These are phyloP conservation scores for Calonectria pteridis DNA, from an alignment of 2,329 filamentous ascomycete genomes.

Conservation along the genomic window DNA sequence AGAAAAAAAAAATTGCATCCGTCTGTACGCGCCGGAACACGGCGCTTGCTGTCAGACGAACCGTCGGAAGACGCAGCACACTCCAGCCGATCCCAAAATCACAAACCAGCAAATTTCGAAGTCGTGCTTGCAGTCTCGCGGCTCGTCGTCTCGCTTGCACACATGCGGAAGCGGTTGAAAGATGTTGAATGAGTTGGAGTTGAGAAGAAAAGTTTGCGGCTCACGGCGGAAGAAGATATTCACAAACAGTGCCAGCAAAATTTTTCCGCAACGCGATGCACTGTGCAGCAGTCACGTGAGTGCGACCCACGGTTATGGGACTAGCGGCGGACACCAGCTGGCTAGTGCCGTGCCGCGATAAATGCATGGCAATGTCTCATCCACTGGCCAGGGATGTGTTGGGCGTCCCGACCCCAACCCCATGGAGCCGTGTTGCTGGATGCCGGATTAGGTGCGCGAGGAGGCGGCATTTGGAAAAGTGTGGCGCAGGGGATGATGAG, in stretches of 20 bases:
- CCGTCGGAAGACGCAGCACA: background rate
- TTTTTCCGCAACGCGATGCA: constrained; percentile 39
- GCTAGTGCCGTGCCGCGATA: constrained; percentile 40
- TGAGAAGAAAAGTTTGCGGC: constrained; percentile 32
- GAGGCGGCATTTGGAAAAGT: constrained; percentile 18
- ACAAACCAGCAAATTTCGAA: constrained; percentile 29
- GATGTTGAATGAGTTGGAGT: constrained; percentile 32
- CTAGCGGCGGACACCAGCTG: constrained; percentile 37
- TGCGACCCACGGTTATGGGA: constrained; percentile 11
- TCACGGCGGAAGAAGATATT: constrained; percentile 48
- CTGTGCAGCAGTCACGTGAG: constrained; percentile 45
- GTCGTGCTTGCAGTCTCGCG: constrained; percentile 22
- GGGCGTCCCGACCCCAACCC: background rate
- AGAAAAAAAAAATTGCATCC: constrained; percentile 22
- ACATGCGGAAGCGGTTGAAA: constrained; percentile 24
- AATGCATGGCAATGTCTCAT: constrained; percentile 40
- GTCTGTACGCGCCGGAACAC: constrained; percentile 17
- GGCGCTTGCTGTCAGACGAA: constrained; percentile 18
- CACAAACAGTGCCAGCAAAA: constrained; percentile 48
- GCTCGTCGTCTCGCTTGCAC: constrained; percentile 21
- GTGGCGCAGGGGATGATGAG: constrained; percentile 19
- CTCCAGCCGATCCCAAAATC: constrained; percentile 28
- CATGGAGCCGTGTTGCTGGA: constrained; percentile 23
- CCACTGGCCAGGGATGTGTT: constrained; percentile 14
- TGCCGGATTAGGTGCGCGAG: constrained; percentile 17